Percentiles rank a stretch among this genome's conserved stretches.
Conservation (phyloP, 345 rosid genomes). For the Jatropha curcas region DNA sequence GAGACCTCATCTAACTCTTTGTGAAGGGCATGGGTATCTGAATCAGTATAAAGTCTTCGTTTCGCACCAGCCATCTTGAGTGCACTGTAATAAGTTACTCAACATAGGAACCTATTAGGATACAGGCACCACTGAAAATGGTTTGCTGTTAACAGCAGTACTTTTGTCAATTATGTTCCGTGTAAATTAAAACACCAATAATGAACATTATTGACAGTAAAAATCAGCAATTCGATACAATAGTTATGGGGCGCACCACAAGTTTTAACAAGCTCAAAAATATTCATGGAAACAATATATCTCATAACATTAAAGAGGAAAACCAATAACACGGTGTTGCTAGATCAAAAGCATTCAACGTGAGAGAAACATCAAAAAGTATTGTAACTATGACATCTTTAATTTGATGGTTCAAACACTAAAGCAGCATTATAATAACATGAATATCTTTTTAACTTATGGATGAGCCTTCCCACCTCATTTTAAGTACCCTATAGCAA, state of each 20-base stretch:
- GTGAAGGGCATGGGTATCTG: slow-evolving; percentile 67
- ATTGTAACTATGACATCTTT: too few species aligned
- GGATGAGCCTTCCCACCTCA: not conserved
- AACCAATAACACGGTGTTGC: not conserved
- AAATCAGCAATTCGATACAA: not conserved
- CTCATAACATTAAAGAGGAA: not conserved
- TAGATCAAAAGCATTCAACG: not conserved
- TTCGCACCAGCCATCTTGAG: slow-evolving; percentile 95
- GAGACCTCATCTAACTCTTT: slow-evolving; percentile 87
- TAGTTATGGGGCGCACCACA: not conserved
- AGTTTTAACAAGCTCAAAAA: not conserved
- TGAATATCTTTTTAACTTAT: not conserved
- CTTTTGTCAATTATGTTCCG: not conserved
- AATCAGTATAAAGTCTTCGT: slow-evolving; percentile 70
- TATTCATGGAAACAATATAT: not conserved
- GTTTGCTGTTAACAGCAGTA: not conserved
- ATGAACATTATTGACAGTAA: slow-evolving; percentile 4
- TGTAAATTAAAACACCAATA: not conserved
- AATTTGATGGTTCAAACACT: not conserved
- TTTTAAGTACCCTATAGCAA: not conserved
- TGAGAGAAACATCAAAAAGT: too few species aligned
- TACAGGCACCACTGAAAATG: slow-evolving; percentile 18
- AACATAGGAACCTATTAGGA: slow-evolving; percentile 58
- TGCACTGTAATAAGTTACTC: slow-evolving; percentile 77
- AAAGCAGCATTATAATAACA: not conserved